Conservation (phyloP, 2,329 filamentous ascomycete species). For the Botryotinia calthae region DNA sequence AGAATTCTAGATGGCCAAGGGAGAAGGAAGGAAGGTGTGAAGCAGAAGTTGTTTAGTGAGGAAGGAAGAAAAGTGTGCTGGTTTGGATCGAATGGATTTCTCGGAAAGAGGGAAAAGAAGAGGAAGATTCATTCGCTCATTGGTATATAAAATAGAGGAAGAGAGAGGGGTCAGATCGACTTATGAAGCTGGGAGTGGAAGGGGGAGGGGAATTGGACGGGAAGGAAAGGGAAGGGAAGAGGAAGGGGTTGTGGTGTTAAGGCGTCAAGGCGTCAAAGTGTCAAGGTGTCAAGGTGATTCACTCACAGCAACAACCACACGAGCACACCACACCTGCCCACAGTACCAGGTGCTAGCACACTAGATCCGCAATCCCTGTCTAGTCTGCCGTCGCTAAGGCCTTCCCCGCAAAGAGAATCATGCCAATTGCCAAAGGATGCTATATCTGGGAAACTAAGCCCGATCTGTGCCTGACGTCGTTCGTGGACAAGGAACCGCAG, state of each 20-base stretch:
- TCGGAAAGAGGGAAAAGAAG: not conserved
- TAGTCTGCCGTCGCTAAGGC: not conserved
- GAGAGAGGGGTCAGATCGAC: not conserved
- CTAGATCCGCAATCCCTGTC: not conserved
- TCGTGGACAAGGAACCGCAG: not conserved
- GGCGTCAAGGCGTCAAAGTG: too few relatives aligned
- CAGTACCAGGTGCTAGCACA: too few relatives aligned
- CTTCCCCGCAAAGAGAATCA: conserved; percentile 6
- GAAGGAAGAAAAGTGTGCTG: not conserved
- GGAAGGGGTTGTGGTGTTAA: not conserved
- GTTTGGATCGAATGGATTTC: not conserved
- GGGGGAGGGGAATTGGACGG: not conserved
- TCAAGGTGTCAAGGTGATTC: not conserved
- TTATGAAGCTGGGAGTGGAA: not conserved
- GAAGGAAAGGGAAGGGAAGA: not conserved
- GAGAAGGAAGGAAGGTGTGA: conserved; percentile 6
- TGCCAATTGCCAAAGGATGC: not conserved
- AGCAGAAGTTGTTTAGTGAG: not conserved
- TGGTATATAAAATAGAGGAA: not conserved
- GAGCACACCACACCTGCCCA: too few relatives aligned
- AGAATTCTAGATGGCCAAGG: not conserved
- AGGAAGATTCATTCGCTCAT: not conserved
- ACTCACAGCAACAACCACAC: not conserved
- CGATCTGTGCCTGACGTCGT: not conserved
- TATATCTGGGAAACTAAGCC: not conserved